Percentiles rank a stretch among this genome's conserved stretches.
These are phyloP conservation scores for Gossypium stocksii DNA, from an alignment of 345 rosid genomes.

Conservation along the genomic window DNA sequence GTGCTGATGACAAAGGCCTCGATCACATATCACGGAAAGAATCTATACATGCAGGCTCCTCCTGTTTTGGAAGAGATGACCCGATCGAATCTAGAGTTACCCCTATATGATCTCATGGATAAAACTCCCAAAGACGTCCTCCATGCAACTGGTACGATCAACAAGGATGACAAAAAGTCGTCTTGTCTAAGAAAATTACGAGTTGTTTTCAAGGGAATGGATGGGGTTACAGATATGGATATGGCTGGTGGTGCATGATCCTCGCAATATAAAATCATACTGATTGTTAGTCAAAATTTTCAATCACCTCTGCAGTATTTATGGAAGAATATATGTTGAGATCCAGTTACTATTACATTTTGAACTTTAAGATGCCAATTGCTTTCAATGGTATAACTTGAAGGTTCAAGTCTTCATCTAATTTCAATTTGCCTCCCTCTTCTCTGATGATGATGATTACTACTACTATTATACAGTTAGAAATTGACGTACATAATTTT, in stretches of 20 bases:
- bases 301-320: background rate
- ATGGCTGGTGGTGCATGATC: conserved; percentile 72
- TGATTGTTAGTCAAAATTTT: background rate
- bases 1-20: conserved; percentile 72
- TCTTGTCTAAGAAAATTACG: conserved; percentile 58
- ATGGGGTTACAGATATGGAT: conserved; percentile 73
- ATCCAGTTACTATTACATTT: background rate
- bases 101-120: conserved; percentile 74
- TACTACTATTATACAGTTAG: too few species aligned
- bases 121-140: conserved; percentile 48
- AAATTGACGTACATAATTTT: too few species aligned
- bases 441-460: too few species aligned
- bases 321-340: background rate
- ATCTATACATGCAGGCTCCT: conserved; percentile 93
- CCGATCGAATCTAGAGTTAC: conserved; percentile 55
- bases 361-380: background rate
- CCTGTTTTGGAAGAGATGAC: conserved; percentile 89
- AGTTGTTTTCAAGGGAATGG: conserved; percentile 63
- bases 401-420: background rate
- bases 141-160: conserved; percentile 51
- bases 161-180: conserved; percentile 52
- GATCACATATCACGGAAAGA: conserved; percentile 50
- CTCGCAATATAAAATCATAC: background rate
- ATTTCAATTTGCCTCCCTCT: background rate
- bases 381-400: background rate